A percentile compares a stretch with the other conserved stretches of the same genome.
These are phyloP conservation scores for Trametes villosa DNA, from an alignment of 768 basidiomycete species.

Conservation along the genomic window DNA sequence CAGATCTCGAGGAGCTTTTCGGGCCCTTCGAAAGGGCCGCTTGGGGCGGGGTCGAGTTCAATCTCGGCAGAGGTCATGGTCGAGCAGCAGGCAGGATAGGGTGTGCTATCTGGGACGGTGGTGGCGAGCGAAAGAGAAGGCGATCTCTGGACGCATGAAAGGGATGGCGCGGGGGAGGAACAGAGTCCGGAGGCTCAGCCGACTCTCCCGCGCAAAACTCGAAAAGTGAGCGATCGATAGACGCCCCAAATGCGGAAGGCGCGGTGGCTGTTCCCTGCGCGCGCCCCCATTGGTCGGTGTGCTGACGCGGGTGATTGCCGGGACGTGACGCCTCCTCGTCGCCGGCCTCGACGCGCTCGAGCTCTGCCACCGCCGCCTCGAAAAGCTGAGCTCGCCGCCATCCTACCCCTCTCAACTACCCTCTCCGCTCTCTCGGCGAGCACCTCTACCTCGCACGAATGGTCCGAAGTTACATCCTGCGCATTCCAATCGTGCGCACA, in stretches of 20 bases:
- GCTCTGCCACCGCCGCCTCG: background rate
- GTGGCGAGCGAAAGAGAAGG: conserved; percentile 22
- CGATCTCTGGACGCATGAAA: conserved; percentile 34
- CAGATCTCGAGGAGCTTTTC: conserved; percentile 97
- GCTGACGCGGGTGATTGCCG: background rate
- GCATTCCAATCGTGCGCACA: conserved; percentile 51
- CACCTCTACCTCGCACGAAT: conserved; percentile 5
- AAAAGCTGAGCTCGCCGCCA: background rate
- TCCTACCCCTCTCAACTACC: background rate
- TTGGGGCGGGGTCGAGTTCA: conserved; percentile 6
- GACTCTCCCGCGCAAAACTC: background rate
- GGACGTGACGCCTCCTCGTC: conserved; percentile 3
- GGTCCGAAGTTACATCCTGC: conserved; percentile 43
- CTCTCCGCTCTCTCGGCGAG: background rate
- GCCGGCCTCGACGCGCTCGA: conserved; percentile 1
- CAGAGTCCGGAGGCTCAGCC: conserved; percentile 1
- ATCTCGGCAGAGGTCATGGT: conserved; percentile 14
- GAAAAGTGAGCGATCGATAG: conserved; percentile 26
- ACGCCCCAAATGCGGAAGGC: conserved; percentile 9
- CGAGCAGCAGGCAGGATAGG: background rate
- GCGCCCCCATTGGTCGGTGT: background rate
- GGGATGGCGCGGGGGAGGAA: conserved; percentile 11
- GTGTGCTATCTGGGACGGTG: conserved; percentile 33
- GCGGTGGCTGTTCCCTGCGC: conserved; percentile 13
- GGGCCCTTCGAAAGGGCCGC: conserved; percentile 76